Base-by-base conservation (phyloP, 371 early-diverging fungal species). In the Choanephora cucurbitarum region DNA sequence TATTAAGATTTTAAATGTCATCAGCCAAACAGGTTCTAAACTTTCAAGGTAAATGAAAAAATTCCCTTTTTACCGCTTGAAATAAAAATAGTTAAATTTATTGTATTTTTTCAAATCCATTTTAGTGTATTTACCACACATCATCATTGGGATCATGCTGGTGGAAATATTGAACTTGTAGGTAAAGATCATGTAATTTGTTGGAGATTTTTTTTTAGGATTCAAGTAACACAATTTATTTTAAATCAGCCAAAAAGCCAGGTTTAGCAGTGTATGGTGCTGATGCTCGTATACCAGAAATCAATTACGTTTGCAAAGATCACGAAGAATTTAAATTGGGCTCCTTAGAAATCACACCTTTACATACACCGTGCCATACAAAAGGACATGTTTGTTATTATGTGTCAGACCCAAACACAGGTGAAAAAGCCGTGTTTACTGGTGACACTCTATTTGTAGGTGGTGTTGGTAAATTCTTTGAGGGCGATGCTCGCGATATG, bases 401-500 rank as follows among this genome's bases (percentile, higher is more conserved):
- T 71, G 86, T 93, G 31, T 80, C 69, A 18, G 90, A 86, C 64
- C 71, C 76, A 18, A 53, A 62, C 17, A 76, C 66, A 32, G 62
- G 65, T 56, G 70, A 66, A 56, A 63, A 69, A 49, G 80, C 80
- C 2, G 75, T 79, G 0, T 79, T 79, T 46, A 76, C 80, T 24
- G 74, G 66, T 55, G 82, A 67, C 49, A 79, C 80, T 14, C 48
- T 74, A 3, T 76, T 78, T 67, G 51, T 72, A 17, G 83, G 66
- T 24, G 92, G 94, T 8, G 92, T 96, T 54, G 97, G 97, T 2
- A 83, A 91, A 32, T 94, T 97, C 70, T 95, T 97, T 67, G 97
- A 97, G 66, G 97, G 96, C 22, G 90, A 88, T 24, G 86, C 93
- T 1, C 78, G 84, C 21, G 89, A 94, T 51, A 94, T 95, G 94